Conservation (phyloP, 2,329 filamentous ascomycete genomes). For the Botrytis fabae region DNA sequence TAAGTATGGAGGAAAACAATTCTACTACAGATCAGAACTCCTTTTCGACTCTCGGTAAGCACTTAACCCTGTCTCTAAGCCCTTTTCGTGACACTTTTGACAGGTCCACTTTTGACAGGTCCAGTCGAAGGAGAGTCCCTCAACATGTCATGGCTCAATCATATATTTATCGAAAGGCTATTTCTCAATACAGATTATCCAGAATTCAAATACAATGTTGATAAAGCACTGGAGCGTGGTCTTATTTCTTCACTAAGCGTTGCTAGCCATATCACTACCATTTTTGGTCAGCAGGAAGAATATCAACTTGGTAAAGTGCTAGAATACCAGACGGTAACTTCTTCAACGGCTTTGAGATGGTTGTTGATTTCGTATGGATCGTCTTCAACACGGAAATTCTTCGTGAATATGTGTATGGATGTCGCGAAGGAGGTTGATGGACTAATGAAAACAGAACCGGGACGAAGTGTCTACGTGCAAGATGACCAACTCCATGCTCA, state of each 20-base stretch:
- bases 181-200: background rate
- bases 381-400: background rate
- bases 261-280: background rate
- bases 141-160: background rate
- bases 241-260: background rate
- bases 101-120: background rate
- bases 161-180: background rate
- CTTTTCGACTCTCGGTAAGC: conserved; percentile 8
- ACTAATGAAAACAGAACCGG: background rate
- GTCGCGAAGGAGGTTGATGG: too few relatives aligned
- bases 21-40: background rate
- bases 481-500: background rate
- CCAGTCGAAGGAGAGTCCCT: background rate
- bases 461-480: background rate
- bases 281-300: background rate
- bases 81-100: background rate
- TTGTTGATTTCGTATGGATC: background rate
- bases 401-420: background rate
- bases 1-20: background rate
- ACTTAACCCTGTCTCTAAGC: background rate
- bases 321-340: background rate
- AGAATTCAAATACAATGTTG: background rate
- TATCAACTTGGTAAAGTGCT: background rate
- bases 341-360: background rate
- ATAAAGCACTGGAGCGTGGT: background rate